Evolutionary conservation across 192 early-diverging fungal species (phyloP), one percentile per base, ranked within the genome.

Genomic region (Haplosporangium gracile): DNA sequence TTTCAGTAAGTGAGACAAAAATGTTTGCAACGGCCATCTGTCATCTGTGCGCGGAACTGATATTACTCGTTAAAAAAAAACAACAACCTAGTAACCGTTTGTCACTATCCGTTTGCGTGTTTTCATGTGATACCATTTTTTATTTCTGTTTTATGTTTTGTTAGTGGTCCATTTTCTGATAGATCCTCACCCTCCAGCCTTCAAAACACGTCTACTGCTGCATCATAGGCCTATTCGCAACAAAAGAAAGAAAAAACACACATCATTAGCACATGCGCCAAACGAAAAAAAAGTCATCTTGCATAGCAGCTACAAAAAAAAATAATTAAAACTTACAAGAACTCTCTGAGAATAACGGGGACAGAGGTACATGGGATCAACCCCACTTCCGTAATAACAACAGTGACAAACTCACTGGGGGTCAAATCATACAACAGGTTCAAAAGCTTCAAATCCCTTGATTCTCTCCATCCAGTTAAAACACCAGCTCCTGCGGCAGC

Each of bases 401-500:
- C 91, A 40, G 96, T 96, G 69, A 99, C 94, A 88, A 95, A 97
- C 81, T 97, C 93, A 53, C 97, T 94, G 43, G 99, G 98, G 3
- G 98, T 99, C 55, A 99, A 91, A 88, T 99, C 99, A 86, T 99
- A 98, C 75, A 95, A 87, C 9, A 99, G 85, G 76, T 98, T 99
- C 80, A 99, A 88, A 68, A 99, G 87, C 80, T 95, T 95, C 71
- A 99, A 85, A 76, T 94, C 93, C 38, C 91, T 90, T 3, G 94
- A 91, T 10, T 95, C 89, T 72, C 94, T 92, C 98, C 98, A 99
- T 60, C 89, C 81, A 92, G 84, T 87, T 78, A 76, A 72, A 55
- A 72, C 75, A 34, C 77, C 82, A 32, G 32, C 26, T 36, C 71
- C 75, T 24, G 49, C 73, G 34, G 68, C 49, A 53, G 43, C 70